Evolutionary conservation across 345 rosid species (phyloP), one percentile per base, ranked within the genome.

Genomic region (Camelina sativa): DNA sequence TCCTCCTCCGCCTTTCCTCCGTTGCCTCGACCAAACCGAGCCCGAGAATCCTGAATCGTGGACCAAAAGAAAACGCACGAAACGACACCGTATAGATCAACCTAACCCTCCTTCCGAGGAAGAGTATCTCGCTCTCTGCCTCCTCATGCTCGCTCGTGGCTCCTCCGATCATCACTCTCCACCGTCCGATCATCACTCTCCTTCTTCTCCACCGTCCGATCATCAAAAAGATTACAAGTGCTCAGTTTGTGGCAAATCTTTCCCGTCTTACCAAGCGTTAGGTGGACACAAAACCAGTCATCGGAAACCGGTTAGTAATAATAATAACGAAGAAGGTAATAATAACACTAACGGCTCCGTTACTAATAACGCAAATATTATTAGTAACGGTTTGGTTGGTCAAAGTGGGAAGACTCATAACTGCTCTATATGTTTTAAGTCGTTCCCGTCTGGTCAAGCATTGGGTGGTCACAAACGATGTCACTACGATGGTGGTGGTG

Each of bases 391-490:
- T 2, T n/a, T 37, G 16, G 34, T 67, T 30, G 23, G 78, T 61
- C 60, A 68, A 52, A 37, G 80, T 25, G 88, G 79, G 15, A 89
- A 80, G 85, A 69, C 80, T 62, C 97, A 91, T 73, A 87, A 87
- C 82, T 91, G 97, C 63, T 86, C 97, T 15, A 85, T 89, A 56
- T 89, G 97, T 76, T 88, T 83, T 81, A 91, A 89, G 84, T 59
- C 82, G 16, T 91, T 91, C 55, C 82, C 93, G 4, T 85, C 91
- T 7, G 97, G 95, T 41, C 97, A 91, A 79, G 97, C 97, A n/a
- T 59, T 91, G 17, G 97, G 97, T 13, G 97, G 97, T n/a, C 97
- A 91, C 83, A 91, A 91, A 79, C 87, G 97, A 7, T 83, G 97
- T 61, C 97, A 89, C 82, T 91, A 91, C 51, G 94, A 87, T 57